Base-by-base conservation (phyloP, 1,139 yeast genomes). In the Kodamaea fungicola region DNA sequence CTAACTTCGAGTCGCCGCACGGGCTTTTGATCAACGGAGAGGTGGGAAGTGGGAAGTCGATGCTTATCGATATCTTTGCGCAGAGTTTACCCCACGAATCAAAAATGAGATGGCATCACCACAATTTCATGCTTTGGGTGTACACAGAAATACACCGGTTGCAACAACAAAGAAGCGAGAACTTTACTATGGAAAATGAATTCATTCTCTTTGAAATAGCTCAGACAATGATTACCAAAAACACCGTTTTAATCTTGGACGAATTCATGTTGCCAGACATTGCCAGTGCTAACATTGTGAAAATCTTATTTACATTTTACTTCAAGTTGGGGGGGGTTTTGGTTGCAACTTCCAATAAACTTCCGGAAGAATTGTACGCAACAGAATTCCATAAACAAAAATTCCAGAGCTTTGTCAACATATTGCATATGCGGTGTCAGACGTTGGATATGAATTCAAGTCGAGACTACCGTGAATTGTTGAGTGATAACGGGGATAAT, bases 191-290 rank as follows among this genome's bases (percentile, higher is more conserved):
- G 60, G 85, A 80, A 38, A 79, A 80, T 46, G 88, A 83, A 54
- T 78, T 80, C 44, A 69, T 81, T 22, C 54, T 83, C 28, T 78
- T 80, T 50, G 86, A 82, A 52, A 67, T 83, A 25, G 89, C 90
- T 1, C 78, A 79, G 41, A 78, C 72, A 38, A 69, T 83, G 81
- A 74, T 82, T 24, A 61, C 64, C 23, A 70, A 68, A 45, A 78
- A 73, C 48, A 80, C 88, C 2, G 67, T 83, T 7, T 59, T 83
- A 39, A 67, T 83, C 59, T 59, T 83, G 31, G 90, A 83, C 53
- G 90, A 83, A 53, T 83, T 83, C 57, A 80, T 81, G 82, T 56
- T 83, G 25, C 89, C 90, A 0, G 90, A 83, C 52, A 71, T 70
- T 31, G 86, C 89, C 0, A 73, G 84, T 24, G 88, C 88, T 2